phyloP scores from a whole-genome alignment of 805 yeast genomes.

The Nakazawaea ambrosiae region DNA sequence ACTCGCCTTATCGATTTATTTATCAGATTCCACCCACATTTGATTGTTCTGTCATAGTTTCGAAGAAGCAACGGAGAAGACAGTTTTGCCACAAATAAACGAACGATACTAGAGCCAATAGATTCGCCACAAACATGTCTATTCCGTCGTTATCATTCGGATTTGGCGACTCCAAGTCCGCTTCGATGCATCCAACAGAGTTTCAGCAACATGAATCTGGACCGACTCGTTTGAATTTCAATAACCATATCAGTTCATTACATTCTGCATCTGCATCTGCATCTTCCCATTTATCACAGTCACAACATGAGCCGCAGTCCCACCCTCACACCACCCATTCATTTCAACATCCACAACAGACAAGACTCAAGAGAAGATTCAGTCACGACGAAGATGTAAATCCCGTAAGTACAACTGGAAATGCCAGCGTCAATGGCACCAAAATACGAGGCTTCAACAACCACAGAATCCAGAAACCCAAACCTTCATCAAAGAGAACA shows the following conservation, averaged over 20 bases:
- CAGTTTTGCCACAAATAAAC: no score
- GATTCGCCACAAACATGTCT: constrained; percentile 4
- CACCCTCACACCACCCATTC: background rate
- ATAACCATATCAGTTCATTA: no score
- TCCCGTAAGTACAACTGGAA: background rate
- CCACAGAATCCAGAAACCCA: constrained; percentile 1
- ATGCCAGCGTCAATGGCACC: background rate
- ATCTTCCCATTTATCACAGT: background rate
- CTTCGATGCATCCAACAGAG: background rate
- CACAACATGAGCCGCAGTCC: background rate
- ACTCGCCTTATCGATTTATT: no score
- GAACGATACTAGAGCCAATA: no score
- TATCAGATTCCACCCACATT: no score
- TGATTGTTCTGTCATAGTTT: no score
- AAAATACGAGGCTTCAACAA: background rate
- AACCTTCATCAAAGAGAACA: background rate
- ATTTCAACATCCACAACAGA: no score
- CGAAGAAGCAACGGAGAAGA: no score
- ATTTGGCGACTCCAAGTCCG: constrained; percentile 4
- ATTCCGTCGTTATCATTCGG: constrained; percentile 6
- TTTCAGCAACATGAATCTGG: no score
- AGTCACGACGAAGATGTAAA: background rate
- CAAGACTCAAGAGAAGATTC: background rate
- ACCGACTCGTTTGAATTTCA: no score
- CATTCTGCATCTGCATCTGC: background rate